A percentile compares a stretch with the other conserved stretches of the same genome.
These are phyloP conservation scores for Capsicum pubescens DNA, from an alignment of 257 asterid species.

Conservation along the genomic window DNA sequence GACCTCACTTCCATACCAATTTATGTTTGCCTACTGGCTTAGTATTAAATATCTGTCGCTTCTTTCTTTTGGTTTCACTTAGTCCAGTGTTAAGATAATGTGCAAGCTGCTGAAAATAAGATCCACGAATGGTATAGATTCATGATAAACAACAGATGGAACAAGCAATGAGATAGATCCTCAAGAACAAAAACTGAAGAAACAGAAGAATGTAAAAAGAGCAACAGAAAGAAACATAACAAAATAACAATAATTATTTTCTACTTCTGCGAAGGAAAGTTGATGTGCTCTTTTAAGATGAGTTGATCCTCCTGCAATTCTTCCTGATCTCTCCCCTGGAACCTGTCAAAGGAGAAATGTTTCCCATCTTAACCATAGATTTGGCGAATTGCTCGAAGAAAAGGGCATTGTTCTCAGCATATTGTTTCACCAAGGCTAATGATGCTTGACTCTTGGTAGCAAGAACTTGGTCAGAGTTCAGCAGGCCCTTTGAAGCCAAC, in stretches of 20 bases:
- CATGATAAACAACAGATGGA: neutral
- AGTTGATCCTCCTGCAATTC: constrained; percentile 73
- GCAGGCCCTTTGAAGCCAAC: constrained; percentile 70
- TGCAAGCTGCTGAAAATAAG: neutral
- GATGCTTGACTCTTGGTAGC: constrained; percentile 70
- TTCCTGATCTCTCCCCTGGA: constrained; percentile 71
- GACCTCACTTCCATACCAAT: neutral
- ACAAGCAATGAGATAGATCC: neutral
- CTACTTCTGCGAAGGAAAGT: neutral
- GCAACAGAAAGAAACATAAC: constrained; percentile 7
- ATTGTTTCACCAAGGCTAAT: constrained; percentile 64
- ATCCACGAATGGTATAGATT: neutral
- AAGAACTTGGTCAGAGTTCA: constrained; percentile 78
- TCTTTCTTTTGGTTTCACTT: neutral
- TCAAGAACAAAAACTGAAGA: neutral
- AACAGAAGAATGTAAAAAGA: neutral
- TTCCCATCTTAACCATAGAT: constrained; percentile 88
- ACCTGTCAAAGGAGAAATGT: constrained; percentile 85
- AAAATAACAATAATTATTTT: neutral
- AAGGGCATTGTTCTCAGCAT: constrained; percentile 58
- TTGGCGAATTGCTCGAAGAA: constrained; percentile 82
- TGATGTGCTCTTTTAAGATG: constrained; percentile 25
- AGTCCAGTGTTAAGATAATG: neutral
- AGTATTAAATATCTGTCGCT: neutral
- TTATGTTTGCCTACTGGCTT: neutral